Conservation (phyloP, 805 yeast genomes). For the Ascoidea rubescens region DNA sequence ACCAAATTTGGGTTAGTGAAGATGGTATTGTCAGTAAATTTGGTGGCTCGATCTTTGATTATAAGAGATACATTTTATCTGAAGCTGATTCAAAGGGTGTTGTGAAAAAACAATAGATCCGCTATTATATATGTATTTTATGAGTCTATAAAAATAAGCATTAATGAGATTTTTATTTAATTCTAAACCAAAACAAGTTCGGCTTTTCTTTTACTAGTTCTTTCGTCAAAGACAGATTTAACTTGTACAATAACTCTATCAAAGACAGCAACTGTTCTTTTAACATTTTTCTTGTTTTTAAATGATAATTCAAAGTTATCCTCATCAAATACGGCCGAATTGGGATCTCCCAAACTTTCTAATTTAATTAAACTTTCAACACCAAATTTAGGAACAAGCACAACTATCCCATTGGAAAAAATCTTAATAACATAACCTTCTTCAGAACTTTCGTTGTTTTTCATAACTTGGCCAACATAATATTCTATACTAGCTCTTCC, state of each 20-base stretch:
- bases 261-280: conserved; percentile 53
- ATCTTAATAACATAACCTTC: conserved; percentile 89
- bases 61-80: conserved; percentile 75
- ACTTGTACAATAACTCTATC: conserved; percentile 79
- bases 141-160: too few species aligned
- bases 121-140: too few species aligned
- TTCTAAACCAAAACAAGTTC: conserved; percentile 26
- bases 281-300: conserved; percentile 24
- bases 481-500: conserved; percentile 97
- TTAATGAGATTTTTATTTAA: too few species aligned
- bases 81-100: conserved; percentile 79
- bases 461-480: conserved; percentile 96
- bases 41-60: conserved; percentile 73
- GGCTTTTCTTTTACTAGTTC: conserved; percentile 87
- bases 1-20: conserved; percentile 94
- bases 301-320: conserved; percentile 59
- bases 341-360: conserved; percentile 56
- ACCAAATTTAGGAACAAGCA: conserved; percentile 89
- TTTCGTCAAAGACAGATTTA: conserved; percentile 68
- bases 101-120: conserved; percentile 57
- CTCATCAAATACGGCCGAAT: conserved; percentile 59
- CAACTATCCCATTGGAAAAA: conserved; percentile 88
- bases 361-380: conserved; percentile 85
- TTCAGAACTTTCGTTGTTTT: conserved; percentile 62
- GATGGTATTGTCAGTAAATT: conserved; percentile 66